Evolutionary conservation across 164 flowering plant species (phyloP).

Genomic region (Liquidambar formosana): DNA sequence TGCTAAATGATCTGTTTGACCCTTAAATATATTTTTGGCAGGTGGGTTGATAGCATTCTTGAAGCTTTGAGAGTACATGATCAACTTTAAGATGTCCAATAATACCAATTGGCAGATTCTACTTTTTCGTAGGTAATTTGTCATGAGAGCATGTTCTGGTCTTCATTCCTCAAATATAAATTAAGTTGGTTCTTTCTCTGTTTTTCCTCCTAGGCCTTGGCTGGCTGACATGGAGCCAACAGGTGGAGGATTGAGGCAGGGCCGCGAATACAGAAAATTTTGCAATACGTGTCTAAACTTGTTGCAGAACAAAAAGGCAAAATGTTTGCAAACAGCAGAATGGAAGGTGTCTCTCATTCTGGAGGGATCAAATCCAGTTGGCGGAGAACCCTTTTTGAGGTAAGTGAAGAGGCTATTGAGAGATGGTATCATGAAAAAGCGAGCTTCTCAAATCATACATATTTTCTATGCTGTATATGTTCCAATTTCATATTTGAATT

Average conservation of each 20-base stretch:
- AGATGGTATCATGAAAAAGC: background rate
- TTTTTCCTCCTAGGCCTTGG: constrained; percentile 2
- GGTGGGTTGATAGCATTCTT: constrained; percentile 82
- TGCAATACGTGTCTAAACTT: background rate
- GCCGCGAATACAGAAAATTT: background rate
- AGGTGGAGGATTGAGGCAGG: constrained; percentile 8
- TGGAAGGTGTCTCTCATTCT: background rate
- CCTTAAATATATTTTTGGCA: constrained; percentile 22
- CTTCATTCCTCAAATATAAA: background rate
- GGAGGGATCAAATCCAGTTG: background rate
- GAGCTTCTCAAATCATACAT: constrained; percentile 1
- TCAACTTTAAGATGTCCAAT: constrained; percentile 31
- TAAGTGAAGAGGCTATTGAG: background rate
- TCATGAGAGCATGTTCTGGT: background rate
- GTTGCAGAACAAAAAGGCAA: background rate
- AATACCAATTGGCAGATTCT: background rate
- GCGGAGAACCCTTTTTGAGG: constrained; percentile 1
- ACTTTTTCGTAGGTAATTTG: background rate
- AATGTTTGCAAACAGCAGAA: background rate
- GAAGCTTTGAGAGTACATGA: constrained; percentile 70
- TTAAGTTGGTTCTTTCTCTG: background rate
- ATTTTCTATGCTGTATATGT: background rate
- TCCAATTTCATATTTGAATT: too few species aligned
- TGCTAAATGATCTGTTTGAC: constrained; percentile 7
- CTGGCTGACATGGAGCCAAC: background rate